Evolutionary conservation across 2,329 filamentous ascomycete species (phyloP), one percentile per base, ranked within the genome.

Genomic region (Fusarium begoniae): DNA sequence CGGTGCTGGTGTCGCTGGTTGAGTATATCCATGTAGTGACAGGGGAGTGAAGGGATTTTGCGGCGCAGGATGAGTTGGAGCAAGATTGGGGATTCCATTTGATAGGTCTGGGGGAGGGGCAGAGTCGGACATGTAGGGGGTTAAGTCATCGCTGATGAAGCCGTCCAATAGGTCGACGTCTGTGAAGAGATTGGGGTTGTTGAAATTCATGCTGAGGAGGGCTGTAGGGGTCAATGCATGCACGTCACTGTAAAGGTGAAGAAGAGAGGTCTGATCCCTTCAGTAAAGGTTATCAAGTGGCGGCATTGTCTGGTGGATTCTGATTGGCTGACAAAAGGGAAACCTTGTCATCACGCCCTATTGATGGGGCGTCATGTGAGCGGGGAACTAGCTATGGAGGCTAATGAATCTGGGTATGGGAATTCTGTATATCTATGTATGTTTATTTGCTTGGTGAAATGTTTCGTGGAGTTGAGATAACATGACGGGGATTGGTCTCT

Each of bases 261-360:
- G 41, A 70, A 60, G 44, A 56, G 50, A 72, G 54, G 47, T 55
- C 44, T 38, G 58, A 24, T 47, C 38, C n/a, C 30, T 63, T 69
- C 15, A 48, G 54, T 50, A 59, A 59, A 53, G 61, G 65, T 50
- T 45, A 41, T 64, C 53, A 69, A 58, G 69, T 66, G 68, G 61
- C 58, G 64, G 65, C 37, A 44, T 45, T 7, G 15, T n/a, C 41
- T 40, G 47, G n/a, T 43, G 43, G 8, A 2, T 54, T 50, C 13
- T 63, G 61, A 61, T 73, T 73, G 71, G 71, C n/a, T 57, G 26
- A 18, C 40, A 7, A 28, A 60, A 26, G 64, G 50, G 44, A 44
- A 64, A 66, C 63, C 60, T 74, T 75, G 73, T 75, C 73, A 75
- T 75, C 48, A 26, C 73, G 73, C 73, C 73, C 73, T 75, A 74